A percentile compares a stretch with the other conserved stretches of the same genome.
phyloP scores from a whole-genome alignment of 2,329 filamentous ascomycete species.

The Cordyceps cicadae region DNA sequence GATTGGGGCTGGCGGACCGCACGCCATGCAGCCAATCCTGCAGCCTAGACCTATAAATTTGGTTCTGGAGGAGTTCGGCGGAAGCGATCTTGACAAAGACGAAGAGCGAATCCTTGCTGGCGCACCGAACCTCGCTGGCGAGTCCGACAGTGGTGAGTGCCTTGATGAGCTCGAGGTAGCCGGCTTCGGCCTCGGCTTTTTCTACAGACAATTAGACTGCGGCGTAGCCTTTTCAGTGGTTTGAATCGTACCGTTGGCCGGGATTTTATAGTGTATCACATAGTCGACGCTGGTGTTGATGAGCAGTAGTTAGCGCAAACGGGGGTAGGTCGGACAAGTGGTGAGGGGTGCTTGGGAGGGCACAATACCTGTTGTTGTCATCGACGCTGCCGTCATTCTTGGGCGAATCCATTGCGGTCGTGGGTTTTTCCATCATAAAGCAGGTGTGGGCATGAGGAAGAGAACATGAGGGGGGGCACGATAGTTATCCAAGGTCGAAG shows the following conservation, averaged over 20 bases:
- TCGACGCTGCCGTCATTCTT: slow-evolving; percentile 10
- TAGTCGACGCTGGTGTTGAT: slow-evolving; percentile 62
- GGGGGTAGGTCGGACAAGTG: not conserved
- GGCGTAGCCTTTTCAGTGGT: not conserved
- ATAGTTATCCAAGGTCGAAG: not conserved
- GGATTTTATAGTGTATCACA: slow-evolving; percentile 72
- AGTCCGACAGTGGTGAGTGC: slow-evolving; percentile 72
- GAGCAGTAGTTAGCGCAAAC: slow-evolving; percentile 10
- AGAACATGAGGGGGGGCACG: not conserved
- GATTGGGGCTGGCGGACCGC: slow-evolving; percentile 65
- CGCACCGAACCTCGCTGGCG: slow-evolving; percentile 77
- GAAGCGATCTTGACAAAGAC: slow-evolving; percentile 78
- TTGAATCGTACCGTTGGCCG: slow-evolving; percentile 49
- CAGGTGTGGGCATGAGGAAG: not conserved
- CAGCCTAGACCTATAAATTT: slow-evolving; percentile 79
- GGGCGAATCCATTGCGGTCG: not conserved
- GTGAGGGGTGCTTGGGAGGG: not conserved
- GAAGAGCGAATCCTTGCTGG: slow-evolving; percentile 65
- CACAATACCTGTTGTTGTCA: slow-evolving; percentile 6
- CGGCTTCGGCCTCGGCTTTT: slow-evolving; percentile 58
- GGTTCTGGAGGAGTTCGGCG: slow-evolving; percentile 62
- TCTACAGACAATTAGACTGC: slow-evolving; percentile 36
- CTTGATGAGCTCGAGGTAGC: slow-evolving; percentile 71
- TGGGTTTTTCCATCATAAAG: not conserved
- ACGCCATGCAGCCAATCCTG: slow-evolving; percentile 93